A percentile compares a stretch with the other conserved stretches of the same genome.
Conservation (phyloP, 176 grass and related monocot genomes). For the Triticum timopheevii region DNA sequence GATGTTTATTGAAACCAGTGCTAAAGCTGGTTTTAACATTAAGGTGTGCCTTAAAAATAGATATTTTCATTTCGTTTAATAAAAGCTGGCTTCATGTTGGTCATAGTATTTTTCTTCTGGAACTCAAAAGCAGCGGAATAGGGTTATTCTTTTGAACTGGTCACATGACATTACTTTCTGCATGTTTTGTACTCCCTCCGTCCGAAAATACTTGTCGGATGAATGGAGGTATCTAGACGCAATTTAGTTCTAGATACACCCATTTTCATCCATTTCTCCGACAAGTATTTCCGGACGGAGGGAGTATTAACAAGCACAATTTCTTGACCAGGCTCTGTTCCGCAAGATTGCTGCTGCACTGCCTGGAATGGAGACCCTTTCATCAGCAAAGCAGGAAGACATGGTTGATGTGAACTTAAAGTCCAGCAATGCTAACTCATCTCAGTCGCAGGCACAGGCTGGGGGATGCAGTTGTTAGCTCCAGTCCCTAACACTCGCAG, state of each 20-base stretch:
- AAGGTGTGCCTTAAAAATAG: constrained; percentile 58
- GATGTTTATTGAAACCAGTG: constrained; percentile 99
- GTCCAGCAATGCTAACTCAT: constrained; percentile 65
- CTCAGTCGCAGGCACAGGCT: constrained; percentile 71
- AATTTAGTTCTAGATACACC: no score
- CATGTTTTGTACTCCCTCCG: neutral
- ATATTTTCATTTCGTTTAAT: neutral
- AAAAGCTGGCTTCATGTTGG: neutral
- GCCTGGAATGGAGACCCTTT: constrained; percentile 95
- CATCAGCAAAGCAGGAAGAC: constrained; percentile 91
- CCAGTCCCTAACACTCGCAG: constrained; percentile 21
- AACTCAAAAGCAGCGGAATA: neutral
- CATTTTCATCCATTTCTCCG: no score
- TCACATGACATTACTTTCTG: neutral
- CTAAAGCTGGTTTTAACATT: constrained; percentile 99
- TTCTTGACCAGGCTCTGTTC: constrained; percentile 68
- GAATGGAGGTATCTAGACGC: no score
- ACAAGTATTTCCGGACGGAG: no score
- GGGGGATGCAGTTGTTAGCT: constrained; percentile 86
- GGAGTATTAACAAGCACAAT: constrained; percentile 23
- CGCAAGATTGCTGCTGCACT: constrained; percentile 96
- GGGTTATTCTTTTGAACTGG: neutral
- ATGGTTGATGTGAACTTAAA: constrained; percentile 97
- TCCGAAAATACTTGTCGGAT: no score
- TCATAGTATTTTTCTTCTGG: neutral